Conservation (phyloP, 75 land plant species). For the Cryptomeria japonica region DNA sequence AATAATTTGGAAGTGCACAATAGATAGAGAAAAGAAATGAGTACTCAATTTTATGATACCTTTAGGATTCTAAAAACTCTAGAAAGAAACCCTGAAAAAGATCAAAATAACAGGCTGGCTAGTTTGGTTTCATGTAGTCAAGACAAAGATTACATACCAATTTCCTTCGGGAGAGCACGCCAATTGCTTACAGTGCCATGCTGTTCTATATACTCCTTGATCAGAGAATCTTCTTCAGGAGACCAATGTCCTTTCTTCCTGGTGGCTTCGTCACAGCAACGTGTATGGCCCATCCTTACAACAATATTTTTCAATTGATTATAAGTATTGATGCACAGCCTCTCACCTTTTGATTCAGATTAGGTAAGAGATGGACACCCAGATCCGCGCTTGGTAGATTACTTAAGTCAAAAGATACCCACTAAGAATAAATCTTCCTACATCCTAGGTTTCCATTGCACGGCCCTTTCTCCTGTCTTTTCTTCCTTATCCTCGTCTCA, state of each 20-base stretch:
- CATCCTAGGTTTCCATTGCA: not conserved
- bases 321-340: not conserved
- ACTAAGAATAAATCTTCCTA: not conserved
- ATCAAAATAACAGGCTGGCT: not conserved
- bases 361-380: not conserved
- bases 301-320: not conserved
- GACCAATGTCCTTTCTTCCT: conserved; percentile 79
- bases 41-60: not conserved
- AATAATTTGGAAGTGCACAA: not conserved
- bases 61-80: not conserved
- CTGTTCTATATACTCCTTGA: conserved; percentile 50
- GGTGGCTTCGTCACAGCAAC: conserved; percentile 62
- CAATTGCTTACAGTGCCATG: conserved; percentile 64
- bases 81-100: not conserved
- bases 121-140: not conserved
- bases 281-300: conserved; percentile 50
- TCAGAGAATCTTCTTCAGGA: conserved; percentile 58
- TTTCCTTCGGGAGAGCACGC: conserved; percentile 60
- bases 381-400: not conserved
- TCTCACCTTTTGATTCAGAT: not conserved
- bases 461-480: not conserved
- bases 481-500: not conserved
- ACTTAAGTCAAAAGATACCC: not conserved
- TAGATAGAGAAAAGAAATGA: not conserved
- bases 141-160: conserved; percentile 25